Evolutionary conservation across 495 filamentous ascomycete genomes (phyloP).

Genomic region (Tricharina praecox): DNA sequence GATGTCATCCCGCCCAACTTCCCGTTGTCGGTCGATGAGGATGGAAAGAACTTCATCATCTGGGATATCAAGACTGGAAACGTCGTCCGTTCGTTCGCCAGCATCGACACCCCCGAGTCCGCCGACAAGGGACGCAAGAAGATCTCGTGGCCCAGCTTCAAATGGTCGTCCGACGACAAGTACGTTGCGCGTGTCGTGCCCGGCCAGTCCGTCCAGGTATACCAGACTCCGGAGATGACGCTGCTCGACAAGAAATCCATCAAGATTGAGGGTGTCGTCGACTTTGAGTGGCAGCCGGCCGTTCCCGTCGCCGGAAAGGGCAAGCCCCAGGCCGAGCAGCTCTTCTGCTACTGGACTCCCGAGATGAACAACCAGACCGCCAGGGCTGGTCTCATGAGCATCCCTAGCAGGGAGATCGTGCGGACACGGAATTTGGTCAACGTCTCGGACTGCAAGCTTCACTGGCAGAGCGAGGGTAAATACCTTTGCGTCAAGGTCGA

Average conservation of each 20-base stretch:
- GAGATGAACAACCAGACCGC: slow-evolving; percentile 98
- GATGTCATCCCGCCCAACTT: slow-evolving; percentile 54
- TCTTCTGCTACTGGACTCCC: slow-evolving; percentile 96
- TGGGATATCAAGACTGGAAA: slow-evolving; percentile 91
- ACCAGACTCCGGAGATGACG: slow-evolving; percentile 84
- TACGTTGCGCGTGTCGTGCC: slow-evolving; percentile 88
- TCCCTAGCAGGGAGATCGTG: slow-evolving; percentile 82
- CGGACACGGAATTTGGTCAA: slow-evolving; percentile 94
- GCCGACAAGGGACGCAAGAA: slow-evolving; percentile 67
- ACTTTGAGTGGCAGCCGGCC: slow-evolving; percentile 93
- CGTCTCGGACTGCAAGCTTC: slow-evolving; percentile 87
- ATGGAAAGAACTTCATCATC: slow-evolving; percentile 97
- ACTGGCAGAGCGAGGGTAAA: slow-evolving; percentile 86
- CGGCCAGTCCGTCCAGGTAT: slow-evolving; percentile 77
- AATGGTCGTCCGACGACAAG: slow-evolving; percentile 94
- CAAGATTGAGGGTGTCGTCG: slow-evolving; percentile 89
- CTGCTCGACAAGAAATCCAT: slow-evolving; percentile 74
- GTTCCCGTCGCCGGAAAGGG: slow-evolving; percentile 53
- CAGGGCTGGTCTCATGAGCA: slow-evolving; percentile 86
- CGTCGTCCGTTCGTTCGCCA: slow-evolving; percentile 78
- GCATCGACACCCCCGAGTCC: slow-evolving; percentile 53
- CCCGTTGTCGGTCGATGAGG: slow-evolving; percentile 69
- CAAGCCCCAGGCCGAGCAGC: slow-evolving; percentile 53
- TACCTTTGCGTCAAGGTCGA: slow-evolving; percentile 98
- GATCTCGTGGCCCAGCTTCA: slow-evolving; percentile 95